Conservation (phyloP, 2,329 filamentous ascomycete species). For the Teratosphaeria destructans region DNA sequence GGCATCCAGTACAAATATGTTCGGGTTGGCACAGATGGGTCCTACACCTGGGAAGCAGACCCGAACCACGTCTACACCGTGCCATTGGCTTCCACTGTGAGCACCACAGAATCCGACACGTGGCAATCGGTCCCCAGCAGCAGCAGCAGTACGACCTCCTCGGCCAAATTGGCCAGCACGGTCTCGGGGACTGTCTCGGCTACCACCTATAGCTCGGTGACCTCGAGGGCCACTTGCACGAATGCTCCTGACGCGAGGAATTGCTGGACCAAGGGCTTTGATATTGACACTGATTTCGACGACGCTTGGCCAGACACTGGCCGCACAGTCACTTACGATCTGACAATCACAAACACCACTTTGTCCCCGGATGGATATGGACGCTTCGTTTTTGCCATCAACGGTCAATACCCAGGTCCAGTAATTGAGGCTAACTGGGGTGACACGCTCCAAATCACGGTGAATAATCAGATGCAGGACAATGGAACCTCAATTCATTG, state of each 20-base stretch:
- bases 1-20: conserved; percentile 52
- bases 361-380: conserved; percentile 34
- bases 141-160: not conserved
- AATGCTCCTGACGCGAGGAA: conserved; percentile 17
- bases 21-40: conserved; percentile 44
- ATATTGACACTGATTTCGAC: conserved; percentile 27
- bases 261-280: conserved; percentile 20
- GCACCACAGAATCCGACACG: conserved; percentile 27
- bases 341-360: conserved; percentile 35
- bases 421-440: conserved; percentile 20
- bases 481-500: conserved; percentile 56
- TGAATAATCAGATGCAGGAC: conserved; percentile 42
- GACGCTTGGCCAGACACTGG: conserved; percentile 23
- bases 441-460: conserved; percentile 40
- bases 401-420: conserved; percentile 52
- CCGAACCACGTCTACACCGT: conserved; percentile 35
- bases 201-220: conserved; percentile 8
- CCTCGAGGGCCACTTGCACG: conserved; percentile 17
- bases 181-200: conserved; percentile 6
- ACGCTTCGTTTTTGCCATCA: conserved; percentile 39
- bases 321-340: conserved; percentile 28
- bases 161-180: conserved; percentile 6
- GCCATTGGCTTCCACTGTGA: conserved; percentile 26
- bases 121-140: conserved; percentile 23
- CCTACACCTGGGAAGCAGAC: conserved; percentile 55